phyloP scores from a whole-genome alignment of 768 basidiomycete genomes.

The Goffeauzyma gilvescens region DNA sequence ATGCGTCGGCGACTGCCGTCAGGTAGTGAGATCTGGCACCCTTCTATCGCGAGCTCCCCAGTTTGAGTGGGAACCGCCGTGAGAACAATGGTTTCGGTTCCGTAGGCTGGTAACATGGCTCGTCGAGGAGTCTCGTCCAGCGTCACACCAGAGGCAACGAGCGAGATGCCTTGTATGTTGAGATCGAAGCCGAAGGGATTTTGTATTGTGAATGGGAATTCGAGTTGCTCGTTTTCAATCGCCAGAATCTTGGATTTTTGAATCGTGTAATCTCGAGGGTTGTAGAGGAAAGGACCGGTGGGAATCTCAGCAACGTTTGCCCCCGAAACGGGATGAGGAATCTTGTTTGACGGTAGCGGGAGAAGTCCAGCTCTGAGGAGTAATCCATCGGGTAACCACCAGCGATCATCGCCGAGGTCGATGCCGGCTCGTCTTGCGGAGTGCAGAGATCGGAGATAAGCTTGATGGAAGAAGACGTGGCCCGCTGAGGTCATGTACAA shows the following conservation, averaged over 20 bases:
- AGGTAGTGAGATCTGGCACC: constrained; percentile 57
- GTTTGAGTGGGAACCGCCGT: constrained; percentile 46
- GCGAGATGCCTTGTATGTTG: constrained; percentile 51
- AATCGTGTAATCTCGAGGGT: no score
- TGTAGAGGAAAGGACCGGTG: constrained; percentile 87
- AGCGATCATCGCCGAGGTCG: constrained; percentile 40
- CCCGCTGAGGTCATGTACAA: constrained; percentile 51
- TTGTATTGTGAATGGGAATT: constrained; percentile 63
- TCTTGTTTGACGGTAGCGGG: constrained; percentile 33
- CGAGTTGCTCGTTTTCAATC: constrained; percentile 48
- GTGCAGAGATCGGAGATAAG: constrained; percentile 50
- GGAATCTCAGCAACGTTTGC: no score
- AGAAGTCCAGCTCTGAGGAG: constrained; percentile 58
- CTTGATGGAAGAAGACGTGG: constrained; percentile 58
- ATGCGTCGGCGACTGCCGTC: constrained; percentile 48
- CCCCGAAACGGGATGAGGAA: constrained; percentile 1
- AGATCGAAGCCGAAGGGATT: constrained; percentile 88
- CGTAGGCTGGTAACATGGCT: no score
- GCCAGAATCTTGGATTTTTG: no score
- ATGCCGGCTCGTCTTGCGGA: constrained; percentile 64
- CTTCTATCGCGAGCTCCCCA: constrained; percentile 54
- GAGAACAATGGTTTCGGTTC: no score
- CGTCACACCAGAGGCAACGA: neutral
- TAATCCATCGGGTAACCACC: constrained; percentile 64
- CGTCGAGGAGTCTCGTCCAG: no score